Base-by-base conservation (phyloP, 192 early-diverging fungal genomes). In the Helicostylum pulchrum region DNA sequence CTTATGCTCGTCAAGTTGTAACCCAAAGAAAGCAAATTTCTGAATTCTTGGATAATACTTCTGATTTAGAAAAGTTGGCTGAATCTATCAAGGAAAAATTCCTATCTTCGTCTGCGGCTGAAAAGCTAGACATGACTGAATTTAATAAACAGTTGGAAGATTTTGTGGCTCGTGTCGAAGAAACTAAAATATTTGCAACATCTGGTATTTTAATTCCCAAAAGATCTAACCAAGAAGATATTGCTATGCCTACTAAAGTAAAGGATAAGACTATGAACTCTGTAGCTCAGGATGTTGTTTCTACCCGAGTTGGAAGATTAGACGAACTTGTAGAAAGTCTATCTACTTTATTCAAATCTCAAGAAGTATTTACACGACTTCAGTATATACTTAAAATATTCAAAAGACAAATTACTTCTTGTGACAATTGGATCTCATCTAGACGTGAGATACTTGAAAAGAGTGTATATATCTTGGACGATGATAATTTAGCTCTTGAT, bases 51-150 rank as follows among this genome's bases (percentile, higher is more conserved):
- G 12, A 21, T 5, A 52, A 52, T 4, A 34, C 51, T 1, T 12
- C 30, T 31, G 42, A 56, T 8, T 21, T 70, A 10, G 61, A 55
- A 26, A 50, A 48, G 7, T 48, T 53, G 15, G 68, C 61, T 0
- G 68, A 62, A 10, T 31, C 39, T 2, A 57, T 70, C 1, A 36
- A 53, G 0, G 68, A 70, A 17, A 61, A 49, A 17, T 49, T 64
- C 20, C 31, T 64, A 15, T 21, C 57, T 26, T 20, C 20, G 11
- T 39, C 36, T n/a, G 12, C 17, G 7, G 21, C 43, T 15, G 62
- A 44, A 20, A 39, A 31, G 7, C 36, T 9, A 39, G 36, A 39
- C 14, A 17, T 44, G 11, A 42, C 36, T 20, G 56, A 58, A 19
- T n/a, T 43, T 12, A 58, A 34, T 42, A 1, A 42, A 19, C 31